Base-by-base conservation (phyloP, 345 rosid genomes). In the Carallia pectinifolia region DNA sequence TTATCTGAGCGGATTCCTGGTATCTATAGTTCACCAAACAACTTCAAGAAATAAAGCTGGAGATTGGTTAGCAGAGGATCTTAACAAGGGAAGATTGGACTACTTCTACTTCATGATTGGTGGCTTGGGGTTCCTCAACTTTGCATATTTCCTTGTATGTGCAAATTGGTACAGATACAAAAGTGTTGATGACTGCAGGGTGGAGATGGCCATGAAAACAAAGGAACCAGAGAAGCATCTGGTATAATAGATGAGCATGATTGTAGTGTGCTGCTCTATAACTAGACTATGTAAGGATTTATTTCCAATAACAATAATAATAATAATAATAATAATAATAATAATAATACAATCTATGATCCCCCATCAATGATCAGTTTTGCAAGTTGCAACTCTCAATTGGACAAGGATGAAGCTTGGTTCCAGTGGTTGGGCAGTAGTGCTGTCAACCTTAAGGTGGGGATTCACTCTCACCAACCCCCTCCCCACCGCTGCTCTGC, bases 21-120 rank as follows among this genome's bases (percentile, higher is more conserved):
- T 56, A 19, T 27, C 60, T 15, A 56, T 56, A 56, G 15, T 56
- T 30, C 60, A 56, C 60, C 17, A 56, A 56, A 56, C 10, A 12
- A 56, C 60, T 30, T 19, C 15, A 10, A 56, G 31, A 56, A 56
- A 33, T 56, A 56, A 27, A 27, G 16, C 31, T 7, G 60, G 60
- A 56, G 60, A 56, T 30, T 56, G 60, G 60, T 27, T 56, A 19
- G 16, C 34, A 10, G 60, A 56, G 31, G 60, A 56, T 56, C 60
- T 56, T 23, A 56, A 56, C 60, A 56, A 56, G 60, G 60, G 60
- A 56, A 56, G 60, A 56, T 56, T 56, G 31, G 60, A 56, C 31
- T 27, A 56, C 31, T 56, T 56, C 34, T 56, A 56, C 31, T 56
- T 56, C 60, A 56, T 27, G 60, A 56, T 56, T 15, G 34, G 60